phyloP scores from a whole-genome alignment of 805 yeast species.

The Yamadazyma kitorensis region DNA sequence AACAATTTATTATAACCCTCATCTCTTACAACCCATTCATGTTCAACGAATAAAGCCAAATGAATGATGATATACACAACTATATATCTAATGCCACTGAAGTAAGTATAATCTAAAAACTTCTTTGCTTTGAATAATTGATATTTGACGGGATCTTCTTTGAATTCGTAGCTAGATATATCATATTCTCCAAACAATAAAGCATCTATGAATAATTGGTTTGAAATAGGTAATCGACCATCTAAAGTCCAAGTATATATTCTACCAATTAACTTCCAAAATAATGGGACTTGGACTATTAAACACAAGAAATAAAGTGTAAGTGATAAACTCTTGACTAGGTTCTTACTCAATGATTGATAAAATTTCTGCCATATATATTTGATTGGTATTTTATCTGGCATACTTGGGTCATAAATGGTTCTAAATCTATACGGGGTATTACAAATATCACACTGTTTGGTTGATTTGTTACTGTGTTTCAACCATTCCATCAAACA shows the following conservation, averaged over 20 bases:
- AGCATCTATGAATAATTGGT: conserved; percentile 26
- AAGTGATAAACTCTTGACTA: conserved; percentile 20
- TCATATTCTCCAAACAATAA: conserved; percentile 38
- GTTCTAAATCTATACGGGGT: conserved; percentile 67
- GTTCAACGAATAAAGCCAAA: conserved; percentile 52
- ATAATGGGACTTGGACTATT: conserved; percentile 53
- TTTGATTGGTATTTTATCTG: conserved; percentile 54
- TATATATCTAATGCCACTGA: conserved; percentile 39
- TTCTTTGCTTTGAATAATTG: conserved; percentile 18
- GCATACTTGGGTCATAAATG: conserved; percentile 63
- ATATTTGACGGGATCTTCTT: conserved; percentile 9
- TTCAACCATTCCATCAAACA: conserved; percentile 87
- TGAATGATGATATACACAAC: conserved; percentile 38
- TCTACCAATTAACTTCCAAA: conserved; percentile 55
- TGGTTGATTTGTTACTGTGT: conserved; percentile 57
- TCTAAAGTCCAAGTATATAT: conserved; percentile 56
- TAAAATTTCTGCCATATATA: conserved; percentile 43
- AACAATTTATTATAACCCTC: conserved; percentile 63
- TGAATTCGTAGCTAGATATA: conserved; percentile 7
- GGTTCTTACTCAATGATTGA: conserved; percentile 12
- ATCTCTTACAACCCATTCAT: conserved; percentile 71
- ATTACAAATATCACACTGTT: conserved; percentile 85
- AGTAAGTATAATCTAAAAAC: conserved; percentile 31
- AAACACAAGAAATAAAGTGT: conserved; percentile 41
- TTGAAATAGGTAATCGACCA: conserved; percentile 41